Evolutionary conservation across 2,329 filamentous ascomycete species (phyloP), one percentile per base, ranked within the genome.

Genomic region (Pyrenochaeta sp.): DNA sequence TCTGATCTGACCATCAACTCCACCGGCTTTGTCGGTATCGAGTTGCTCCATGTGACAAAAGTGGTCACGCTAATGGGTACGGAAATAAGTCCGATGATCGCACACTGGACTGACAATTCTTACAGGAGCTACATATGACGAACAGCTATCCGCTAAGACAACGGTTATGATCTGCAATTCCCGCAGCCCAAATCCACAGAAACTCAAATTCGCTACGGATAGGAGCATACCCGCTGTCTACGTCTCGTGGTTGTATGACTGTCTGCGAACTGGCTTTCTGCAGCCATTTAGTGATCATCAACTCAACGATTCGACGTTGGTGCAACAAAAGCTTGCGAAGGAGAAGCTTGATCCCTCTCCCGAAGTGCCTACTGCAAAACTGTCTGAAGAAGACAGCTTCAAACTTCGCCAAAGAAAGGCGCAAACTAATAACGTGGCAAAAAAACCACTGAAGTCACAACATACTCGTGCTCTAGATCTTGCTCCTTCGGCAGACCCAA

Each of bases 181-280:
- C 71, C 27, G 55, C 4, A 75, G 76, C 1, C 78, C 72, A 28
- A 90, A 72, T 74, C 81, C 67, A 44, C 87, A 94, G 53, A 99
- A 99, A 72, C 75, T 94, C 13, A 83, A 87, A 30, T 86, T 90
- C 63, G 91, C 91, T 0, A 68, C 84, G 7, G 80, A 86, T 58
- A 89, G 89, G 78, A 80, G 81, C 4, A 87, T 97, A 8, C 89
- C 91, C 2, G 84, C 93, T n/a, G 88, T 97, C 8, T 81, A 81
- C 6, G 82, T 84, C 13, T 82, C 87, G 15, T 99, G 94, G 94
- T 77, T 99, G 3, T 94, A 89, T 86, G 81, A 86, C 37, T 94
- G 88, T 54, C 84, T 96, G 36, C 77, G 79, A 39, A 68, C 63
- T 31, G 60, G 81, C 20, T 68, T 75, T 40, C 75, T 73, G 57